A percentile compares a stretch with the other conserved stretches of the same genome.
phyloP scores from a whole-genome alignment of 2,329 filamentous ascomycete genomes.

The Domatiomyces globalis region DNA sequence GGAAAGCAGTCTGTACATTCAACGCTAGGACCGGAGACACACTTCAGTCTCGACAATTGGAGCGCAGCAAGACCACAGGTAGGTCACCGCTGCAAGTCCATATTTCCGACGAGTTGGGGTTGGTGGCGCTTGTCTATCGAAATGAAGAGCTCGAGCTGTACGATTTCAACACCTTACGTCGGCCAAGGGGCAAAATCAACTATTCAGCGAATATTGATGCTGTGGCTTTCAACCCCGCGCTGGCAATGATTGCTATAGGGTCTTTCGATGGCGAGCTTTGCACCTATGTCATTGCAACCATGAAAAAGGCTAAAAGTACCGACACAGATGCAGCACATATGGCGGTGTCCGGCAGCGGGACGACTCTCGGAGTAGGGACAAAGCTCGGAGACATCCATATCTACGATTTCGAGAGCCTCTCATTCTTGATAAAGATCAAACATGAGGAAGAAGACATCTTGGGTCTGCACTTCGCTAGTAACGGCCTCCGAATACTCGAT shows the following conservation, averaged over 20 bases:
- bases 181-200: neutral
- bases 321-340: slow-evolving; percentile 21
- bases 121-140: no score
- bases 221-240: slow-evolving; percentile 25
- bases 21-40: no score
- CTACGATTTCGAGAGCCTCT: slow-evolving; percentile 15
- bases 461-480: slow-evolving; percentile 17
- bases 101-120: no score
- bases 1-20: no score
- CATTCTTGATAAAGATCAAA: slow-evolving; percentile 18
- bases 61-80: no score
- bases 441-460: slow-evolving; percentile 9
- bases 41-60: no score
- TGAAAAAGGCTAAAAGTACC: slow-evolving; percentile 17
- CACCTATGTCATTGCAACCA: slow-evolving; percentile 22
- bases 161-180: neutral
- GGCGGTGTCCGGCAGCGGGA: slow-evolving; percentile 18
- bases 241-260: slow-evolving; percentile 20
- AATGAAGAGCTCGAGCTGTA: no score
- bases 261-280: slow-evolving; percentile 24
- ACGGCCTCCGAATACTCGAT: slow-evolving; percentile 19
- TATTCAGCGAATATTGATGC: slow-evolving; percentile 14
- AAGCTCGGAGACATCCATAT: slow-evolving; percentile 16
- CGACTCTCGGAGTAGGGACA: slow-evolving; percentile 16
- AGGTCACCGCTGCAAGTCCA: no score